These are phyloP conservation scores for Phaffomyces opuntiae DNA, from an alignment of 805 yeast species.

Conservation along the genomic window DNA sequence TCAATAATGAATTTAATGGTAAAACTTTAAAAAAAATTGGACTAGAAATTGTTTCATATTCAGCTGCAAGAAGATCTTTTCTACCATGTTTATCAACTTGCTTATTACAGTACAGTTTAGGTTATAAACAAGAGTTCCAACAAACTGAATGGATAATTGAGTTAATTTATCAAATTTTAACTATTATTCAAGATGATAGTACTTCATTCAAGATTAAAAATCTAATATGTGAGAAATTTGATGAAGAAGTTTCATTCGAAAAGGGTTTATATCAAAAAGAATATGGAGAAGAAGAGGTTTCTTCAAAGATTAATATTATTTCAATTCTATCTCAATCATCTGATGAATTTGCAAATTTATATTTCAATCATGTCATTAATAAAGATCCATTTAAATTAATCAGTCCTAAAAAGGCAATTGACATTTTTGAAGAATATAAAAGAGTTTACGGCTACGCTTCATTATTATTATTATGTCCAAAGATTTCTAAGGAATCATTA, in stretches of 20 bases:
- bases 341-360: constrained; percentile 15
- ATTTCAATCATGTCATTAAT: constrained; percentile 19
- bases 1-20: constrained; percentile 23
- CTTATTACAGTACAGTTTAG: constrained; percentile 38
- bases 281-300: constrained; percentile 54
- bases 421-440: constrained; percentile 62
- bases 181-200: constrained; percentile 45
- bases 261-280: constrained; percentile 36
- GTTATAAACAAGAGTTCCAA: constrained; percentile 29
- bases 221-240: constrained; percentile 47
- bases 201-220: constrained; percentile 55
- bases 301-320: constrained; percentile 43
- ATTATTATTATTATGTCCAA: constrained; percentile 37
- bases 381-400: constrained; percentile 37
- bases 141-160: constrained; percentile 43
- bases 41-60: constrained; percentile 36
- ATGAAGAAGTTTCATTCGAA: constrained; percentile 31
- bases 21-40: constrained; percentile 27
- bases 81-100: constrained; percentile 50
- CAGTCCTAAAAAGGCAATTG: constrained; percentile 46
- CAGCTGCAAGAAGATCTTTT: constrained; percentile 61
- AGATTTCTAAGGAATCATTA: constrained; percentile 21
- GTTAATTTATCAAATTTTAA: constrained; percentile 38
- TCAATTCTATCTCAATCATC: constrained; percentile 36
- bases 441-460: constrained; percentile 54